Conservation (phyloP, 2,329 filamentous ascomycete species). For the Incumbomyces lentus region DNA sequence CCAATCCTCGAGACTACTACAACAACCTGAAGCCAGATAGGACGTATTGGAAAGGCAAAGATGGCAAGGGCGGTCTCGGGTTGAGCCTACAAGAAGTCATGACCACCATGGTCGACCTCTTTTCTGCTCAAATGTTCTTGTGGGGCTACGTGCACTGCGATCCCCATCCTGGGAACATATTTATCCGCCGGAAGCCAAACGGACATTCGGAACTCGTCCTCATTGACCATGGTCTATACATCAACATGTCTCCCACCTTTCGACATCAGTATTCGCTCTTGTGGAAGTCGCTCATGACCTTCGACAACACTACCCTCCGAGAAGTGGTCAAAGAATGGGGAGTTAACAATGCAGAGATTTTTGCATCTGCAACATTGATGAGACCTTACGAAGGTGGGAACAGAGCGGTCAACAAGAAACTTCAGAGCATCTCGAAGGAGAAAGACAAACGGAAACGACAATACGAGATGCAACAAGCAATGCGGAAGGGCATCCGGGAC, state of each 20-base stretch:
- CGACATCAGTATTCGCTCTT: slow-evolving; percentile 77
- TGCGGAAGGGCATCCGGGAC: slow-evolving; percentile 62
- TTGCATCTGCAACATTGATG: slow-evolving; percentile 82
- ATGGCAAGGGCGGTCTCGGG: slow-evolving; percentile 69
- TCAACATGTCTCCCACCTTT: slow-evolving; percentile 76
- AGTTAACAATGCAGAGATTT: slow-evolving; percentile 77
- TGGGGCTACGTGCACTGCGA: slow-evolving; percentile 96
- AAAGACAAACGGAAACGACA: slow-evolving; percentile 48
- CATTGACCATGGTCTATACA: slow-evolving; percentile 94
- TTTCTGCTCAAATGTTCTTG: slow-evolving; percentile 95
- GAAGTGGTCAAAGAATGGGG: slow-evolving; percentile 73
- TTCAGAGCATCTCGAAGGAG: slow-evolving; percentile 44
- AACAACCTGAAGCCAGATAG: slow-evolving; percentile 70
- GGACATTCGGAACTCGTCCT: slow-evolving; percentile 85
- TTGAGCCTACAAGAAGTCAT: slow-evolving; percentile 77
- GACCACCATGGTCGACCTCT: slow-evolving; percentile 92
- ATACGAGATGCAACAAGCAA: slow-evolving; percentile 71
- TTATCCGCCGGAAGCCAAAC: slow-evolving; percentile 72
- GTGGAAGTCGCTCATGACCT: slow-evolving; percentile 89
- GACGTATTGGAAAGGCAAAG: slow-evolving; percentile 62
- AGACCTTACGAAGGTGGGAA: slow-evolving; percentile 83
- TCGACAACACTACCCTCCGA: slow-evolving; percentile 73
- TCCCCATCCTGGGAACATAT: slow-evolving; percentile 94
- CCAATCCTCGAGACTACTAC: slow-evolving; percentile 38
- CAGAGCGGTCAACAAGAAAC: slow-evolving; percentile 49